A percentile compares a stretch with the other conserved stretches of the same genome.
These are phyloP conservation scores for Phyllosticta citrichinensis DNA, from an alignment of 2,329 filamentous ascomycete species.

Conservation along the genomic window DNA sequence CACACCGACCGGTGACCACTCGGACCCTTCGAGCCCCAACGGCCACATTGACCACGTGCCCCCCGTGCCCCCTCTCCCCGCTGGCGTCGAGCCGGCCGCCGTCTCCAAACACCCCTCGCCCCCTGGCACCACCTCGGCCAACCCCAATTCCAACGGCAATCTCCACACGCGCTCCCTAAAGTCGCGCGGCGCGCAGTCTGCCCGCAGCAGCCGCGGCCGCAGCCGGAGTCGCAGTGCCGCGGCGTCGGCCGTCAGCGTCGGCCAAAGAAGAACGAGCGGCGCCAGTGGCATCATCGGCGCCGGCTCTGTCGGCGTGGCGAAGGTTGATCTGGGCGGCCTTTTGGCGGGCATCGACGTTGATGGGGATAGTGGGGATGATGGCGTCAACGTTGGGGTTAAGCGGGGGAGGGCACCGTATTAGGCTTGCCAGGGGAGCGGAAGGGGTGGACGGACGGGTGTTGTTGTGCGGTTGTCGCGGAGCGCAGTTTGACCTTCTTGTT, in stretches of 20 bases:
- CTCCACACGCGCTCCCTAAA: constrained; percentile 1
- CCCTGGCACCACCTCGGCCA: neutral
- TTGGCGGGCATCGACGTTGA: constrained; percentile 25
- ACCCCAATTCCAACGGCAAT: neutral
- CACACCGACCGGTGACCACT: neutral
- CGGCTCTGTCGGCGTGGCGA: constrained; percentile 6
- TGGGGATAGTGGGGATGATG: constrained; percentile 13
- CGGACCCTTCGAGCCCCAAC: neutral
- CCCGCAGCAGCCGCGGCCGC: constrained; percentile 19
- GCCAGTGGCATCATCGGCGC: neutral
- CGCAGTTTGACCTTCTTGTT: neutral
- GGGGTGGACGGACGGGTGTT: too few relatives aligned
- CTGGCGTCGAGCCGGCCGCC: constrained; percentile 1
- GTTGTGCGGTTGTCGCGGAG: neutral
- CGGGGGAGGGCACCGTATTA: constrained; percentile 22
- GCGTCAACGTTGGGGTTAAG: constrained; percentile 7
- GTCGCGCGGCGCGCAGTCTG: constrained; percentile 13
- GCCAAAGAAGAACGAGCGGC: constrained; percentile 12
- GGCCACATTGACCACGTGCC: neutral
- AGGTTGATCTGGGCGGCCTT: constrained; percentile 23
- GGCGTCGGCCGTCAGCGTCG: constrained; percentile 14
- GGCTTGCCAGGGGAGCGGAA: neutral
- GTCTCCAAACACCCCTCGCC: constrained; percentile 2
- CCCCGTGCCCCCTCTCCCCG: neutral
- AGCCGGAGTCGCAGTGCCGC: constrained; percentile 11